phyloP scores from a whole-genome alignment of 306 rosid genomes.

The Psophocarpus tetragonolobus region DNA sequence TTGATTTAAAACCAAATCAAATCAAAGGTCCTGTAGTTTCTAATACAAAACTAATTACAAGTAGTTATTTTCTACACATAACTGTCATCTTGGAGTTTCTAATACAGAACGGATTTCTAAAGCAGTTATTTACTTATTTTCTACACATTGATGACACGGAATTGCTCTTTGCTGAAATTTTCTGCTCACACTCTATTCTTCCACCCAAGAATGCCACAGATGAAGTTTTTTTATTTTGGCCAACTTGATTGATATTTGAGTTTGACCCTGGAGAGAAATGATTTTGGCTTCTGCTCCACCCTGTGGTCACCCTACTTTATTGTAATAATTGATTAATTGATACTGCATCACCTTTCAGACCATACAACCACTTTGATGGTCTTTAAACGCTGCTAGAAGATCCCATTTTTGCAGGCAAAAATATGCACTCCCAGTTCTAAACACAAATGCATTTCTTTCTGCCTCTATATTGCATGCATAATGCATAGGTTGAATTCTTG shows the following conservation, averaged over 20 bases:
- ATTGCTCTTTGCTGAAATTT: background rate
- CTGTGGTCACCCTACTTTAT: background rate
- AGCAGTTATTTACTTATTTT: no score
- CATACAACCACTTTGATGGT: background rate
- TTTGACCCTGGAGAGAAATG: background rate
- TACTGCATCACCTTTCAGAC: background rate
- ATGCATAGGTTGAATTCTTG: background rate
- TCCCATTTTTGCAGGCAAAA: background rate
- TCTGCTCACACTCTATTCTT: background rate
- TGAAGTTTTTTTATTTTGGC: background rate
- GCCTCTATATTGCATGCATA: background rate
- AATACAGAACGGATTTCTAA: background rate
- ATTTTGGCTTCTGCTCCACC: background rate
- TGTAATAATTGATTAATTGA: background rate
- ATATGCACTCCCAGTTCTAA: background rate
- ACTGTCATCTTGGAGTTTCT: background rate
- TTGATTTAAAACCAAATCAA: slow-evolving; percentile 28
- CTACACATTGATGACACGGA: no score
- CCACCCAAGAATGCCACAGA: background rate
- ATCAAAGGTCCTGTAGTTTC: background rate
- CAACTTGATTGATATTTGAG: background rate
- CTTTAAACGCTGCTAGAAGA: background rate
- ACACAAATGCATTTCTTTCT: background rate
- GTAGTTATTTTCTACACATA: background rate
- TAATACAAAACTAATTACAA: background rate